These are phyloP conservation scores for Penicillium simplicissimum DNA, from an alignment of 495 filamentous ascomycete species.

Conservation along the genomic window DNA sequence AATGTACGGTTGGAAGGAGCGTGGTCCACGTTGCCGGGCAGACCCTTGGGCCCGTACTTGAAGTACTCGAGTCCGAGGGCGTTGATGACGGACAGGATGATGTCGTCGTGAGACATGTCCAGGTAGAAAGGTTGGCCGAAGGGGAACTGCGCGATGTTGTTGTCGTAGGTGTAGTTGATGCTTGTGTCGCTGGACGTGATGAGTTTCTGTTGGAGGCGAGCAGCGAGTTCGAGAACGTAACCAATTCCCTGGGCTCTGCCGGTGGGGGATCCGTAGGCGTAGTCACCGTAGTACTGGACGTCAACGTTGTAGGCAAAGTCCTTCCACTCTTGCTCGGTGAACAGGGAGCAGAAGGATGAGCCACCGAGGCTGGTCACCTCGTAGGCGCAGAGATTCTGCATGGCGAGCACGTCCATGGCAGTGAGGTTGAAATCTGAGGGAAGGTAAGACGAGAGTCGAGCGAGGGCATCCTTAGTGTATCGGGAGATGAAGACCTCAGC, in stretches of 20 bases:
- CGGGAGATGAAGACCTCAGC: conserved; percentile 27
- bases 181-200: conserved; percentile 51
- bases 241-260: conserved; percentile 64
- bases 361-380: conserved; percentile 32
- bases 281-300: conserved; percentile 58
- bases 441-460: conserved; percentile 29
- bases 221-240: conserved; percentile 62
- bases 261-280: conserved; percentile 58
- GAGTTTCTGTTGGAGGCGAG: conserved; percentile 56
- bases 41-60: conserved; percentile 28
- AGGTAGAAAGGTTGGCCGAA: conserved; percentile 52
- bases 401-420: conserved; percentile 51
- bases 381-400: conserved; percentile 46
- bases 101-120: conserved; percentile 44
- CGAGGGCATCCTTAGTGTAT: conserved; percentile 28
- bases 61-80: conserved; percentile 48
- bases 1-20: conserved; percentile 29
- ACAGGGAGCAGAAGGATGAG: conserved; percentile 52
- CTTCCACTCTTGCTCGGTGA: conserved; percentile 58
- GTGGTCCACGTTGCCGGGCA: conserved; percentile 52
- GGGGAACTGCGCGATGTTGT: conserved; percentile 48
- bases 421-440: conserved; percentile 51
- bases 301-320: conserved; percentile 59
- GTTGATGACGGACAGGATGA: conserved; percentile 45
- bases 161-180: conserved; percentile 58